Evolutionary conservation across 345 rosid species (phyloP).

Genomic region (Eucalyptus sp.): DNA sequence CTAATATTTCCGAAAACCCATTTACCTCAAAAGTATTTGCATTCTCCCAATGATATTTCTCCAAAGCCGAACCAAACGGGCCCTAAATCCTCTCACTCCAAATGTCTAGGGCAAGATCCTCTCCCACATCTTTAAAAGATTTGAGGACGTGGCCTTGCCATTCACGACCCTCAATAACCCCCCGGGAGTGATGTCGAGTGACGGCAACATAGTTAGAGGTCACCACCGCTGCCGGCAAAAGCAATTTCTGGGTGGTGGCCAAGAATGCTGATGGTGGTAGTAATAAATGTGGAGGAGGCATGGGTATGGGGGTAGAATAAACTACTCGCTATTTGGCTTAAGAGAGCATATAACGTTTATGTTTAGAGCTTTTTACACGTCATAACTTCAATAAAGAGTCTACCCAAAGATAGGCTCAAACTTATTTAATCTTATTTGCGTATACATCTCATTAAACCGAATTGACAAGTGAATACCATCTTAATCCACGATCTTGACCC

Average conservation of each 20-base stretch:
- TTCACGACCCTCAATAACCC: background rate
- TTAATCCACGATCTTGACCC: background rate
- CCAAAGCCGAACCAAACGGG: no score
- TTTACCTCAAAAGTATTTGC: no score
- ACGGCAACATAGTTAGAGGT: background rate
- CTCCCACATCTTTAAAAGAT: background rate
- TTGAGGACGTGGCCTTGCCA: background rate
- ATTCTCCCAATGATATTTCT: no score
- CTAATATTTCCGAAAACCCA: no score
- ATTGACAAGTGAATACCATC: background rate
- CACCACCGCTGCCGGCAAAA: background rate
- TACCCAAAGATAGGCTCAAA: background rate
- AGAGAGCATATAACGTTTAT: no score
- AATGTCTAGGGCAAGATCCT: background rate
- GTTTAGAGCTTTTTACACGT: background rate
- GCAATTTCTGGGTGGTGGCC: background rate
- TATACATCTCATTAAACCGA: background rate
- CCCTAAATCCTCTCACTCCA: background rate
- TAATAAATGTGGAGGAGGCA: background rate
- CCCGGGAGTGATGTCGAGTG: background rate
- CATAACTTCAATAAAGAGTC: background rate
- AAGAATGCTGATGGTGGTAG: background rate
- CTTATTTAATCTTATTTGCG: fast-evolving
- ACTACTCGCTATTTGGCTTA: background rate
- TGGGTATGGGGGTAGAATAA: background rate